Percentiles rank a stretch among this genome's conserved stretches.
These are phyloP conservation scores for Moelleriella libera DNA, from an alignment of 2,329 filamentous ascomycete species.

Conservation along the genomic window DNA sequence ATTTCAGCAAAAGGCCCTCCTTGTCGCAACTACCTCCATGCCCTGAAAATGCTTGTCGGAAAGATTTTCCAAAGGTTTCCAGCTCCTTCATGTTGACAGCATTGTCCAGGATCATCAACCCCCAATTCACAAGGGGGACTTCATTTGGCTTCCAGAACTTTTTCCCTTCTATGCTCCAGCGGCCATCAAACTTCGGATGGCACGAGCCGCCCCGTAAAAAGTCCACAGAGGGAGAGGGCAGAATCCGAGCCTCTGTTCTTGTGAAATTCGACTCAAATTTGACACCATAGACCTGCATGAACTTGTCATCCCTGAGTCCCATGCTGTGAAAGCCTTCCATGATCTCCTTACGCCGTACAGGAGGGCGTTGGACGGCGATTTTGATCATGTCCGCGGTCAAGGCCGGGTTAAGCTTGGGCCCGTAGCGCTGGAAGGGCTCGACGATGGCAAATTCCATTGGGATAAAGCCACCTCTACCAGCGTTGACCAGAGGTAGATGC, in stretches of 20 bases:
- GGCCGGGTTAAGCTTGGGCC: constrained; percentile 43
- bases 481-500: constrained; percentile 42
- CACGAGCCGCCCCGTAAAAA: constrained; percentile 42
- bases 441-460: constrained; percentile 48
- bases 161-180: constrained; percentile 79
- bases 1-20: constrained; percentile 19
- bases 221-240: constrained; percentile 56
- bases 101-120: constrained; percentile 51
- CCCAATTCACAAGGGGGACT: constrained; percentile 56
- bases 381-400: constrained; percentile 85
- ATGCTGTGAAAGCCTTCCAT: constrained; percentile 41
- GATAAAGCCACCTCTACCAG: constrained; percentile 37
- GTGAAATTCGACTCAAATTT: constrained; percentile 51
- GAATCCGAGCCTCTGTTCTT: constrained; percentile 52
- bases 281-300: constrained; percentile 61
- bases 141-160: constrained; percentile 55
- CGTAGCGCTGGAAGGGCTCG: constrained; percentile 42
- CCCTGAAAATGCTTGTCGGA: constrained; percentile 28
- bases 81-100: constrained; percentile 26
- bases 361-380: constrained; percentile 71
- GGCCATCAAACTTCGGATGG: constrained; percentile 51
- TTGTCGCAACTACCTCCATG: constrained; percentile 32
- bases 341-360: constrained; percentile 54
- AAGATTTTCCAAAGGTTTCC: constrained; percentile 21
- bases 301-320: constrained; percentile 52